These are phyloP conservation scores for Trametes villosa DNA, from an alignment of 768 basidiomycete species.

Conservation along the genomic window DNA sequence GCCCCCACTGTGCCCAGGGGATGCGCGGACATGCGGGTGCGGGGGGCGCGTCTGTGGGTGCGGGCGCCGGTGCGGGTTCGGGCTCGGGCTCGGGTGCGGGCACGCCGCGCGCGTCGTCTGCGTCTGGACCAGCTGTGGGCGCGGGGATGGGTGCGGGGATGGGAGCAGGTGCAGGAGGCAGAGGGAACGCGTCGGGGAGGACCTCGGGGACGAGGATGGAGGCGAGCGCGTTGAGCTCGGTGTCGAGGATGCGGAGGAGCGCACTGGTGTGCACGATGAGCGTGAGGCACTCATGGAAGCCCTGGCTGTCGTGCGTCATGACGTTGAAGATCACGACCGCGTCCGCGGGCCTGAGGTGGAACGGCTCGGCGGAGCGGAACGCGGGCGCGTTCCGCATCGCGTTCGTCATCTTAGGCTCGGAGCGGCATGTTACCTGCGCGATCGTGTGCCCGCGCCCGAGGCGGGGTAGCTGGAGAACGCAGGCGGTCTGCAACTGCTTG, in stretches of 20 bases:
- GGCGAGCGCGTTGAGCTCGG: background rate
- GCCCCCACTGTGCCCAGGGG: slow-evolving; percentile 33
- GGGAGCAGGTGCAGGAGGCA: background rate
- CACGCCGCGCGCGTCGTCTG: too few relatives aligned
- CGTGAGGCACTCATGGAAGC: slow-evolving; percentile 28
- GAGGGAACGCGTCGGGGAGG: background rate
- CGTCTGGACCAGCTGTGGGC: too few relatives aligned
- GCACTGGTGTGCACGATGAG: slow-evolving; percentile 30
- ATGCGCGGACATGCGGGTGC: background rate
- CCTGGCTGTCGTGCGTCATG: slow-evolving; percentile 21
- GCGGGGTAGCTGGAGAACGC: slow-evolving; percentile 27
- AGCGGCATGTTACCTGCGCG: slow-evolving; percentile 32
- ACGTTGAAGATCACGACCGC: slow-evolving; percentile 36
- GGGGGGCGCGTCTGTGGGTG: background rate
- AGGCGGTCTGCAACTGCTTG: slow-evolving; percentile 14
- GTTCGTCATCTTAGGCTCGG: slow-evolving; percentile 31
- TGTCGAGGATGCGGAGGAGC: slow-evolving; percentile 16
- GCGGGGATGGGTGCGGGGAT: background rate
- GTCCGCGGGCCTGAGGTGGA: slow-evolving; percentile 28
- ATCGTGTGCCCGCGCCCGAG: slow-evolving; percentile 20
- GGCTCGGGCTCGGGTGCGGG: background rate
- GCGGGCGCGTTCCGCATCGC: background rate
- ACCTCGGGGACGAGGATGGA: background rate
- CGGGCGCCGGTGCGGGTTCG: too few relatives aligned
- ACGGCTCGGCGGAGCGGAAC: slow-evolving; percentile 22